Evolutionary conservation across 495 filamentous ascomycete genomes (phyloP).

Genomic region (Delitschia confertaspora): DNA sequence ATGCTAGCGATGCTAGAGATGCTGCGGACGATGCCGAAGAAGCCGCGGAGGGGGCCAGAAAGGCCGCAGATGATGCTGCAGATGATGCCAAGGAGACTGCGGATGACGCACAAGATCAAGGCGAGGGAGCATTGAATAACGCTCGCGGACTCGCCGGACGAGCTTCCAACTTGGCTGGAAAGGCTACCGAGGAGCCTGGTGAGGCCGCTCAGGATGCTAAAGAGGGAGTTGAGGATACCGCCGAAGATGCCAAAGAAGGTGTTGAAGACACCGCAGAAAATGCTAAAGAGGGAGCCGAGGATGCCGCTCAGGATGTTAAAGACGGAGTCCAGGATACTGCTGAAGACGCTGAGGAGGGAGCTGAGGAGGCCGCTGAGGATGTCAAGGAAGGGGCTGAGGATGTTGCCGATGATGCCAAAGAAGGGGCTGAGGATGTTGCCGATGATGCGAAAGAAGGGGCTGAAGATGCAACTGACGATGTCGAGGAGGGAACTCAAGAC

Average conservation of each 20-base stretch:
- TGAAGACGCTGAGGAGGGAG: slow-evolving; percentile 27
- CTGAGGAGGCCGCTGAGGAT: slow-evolving; percentile 9
- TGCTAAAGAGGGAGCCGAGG: slow-evolving; percentile 24
- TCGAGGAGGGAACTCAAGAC: too few relatives aligned
- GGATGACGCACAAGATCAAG: slow-evolving; percentile 11
- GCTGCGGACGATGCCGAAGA: slow-evolving; percentile 19
- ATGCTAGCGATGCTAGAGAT: slow-evolving; percentile 32
- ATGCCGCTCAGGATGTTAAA: slow-evolving; percentile 13
- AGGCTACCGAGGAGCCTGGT: slow-evolving; percentile 13
- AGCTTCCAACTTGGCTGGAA: slow-evolving; percentile 24
- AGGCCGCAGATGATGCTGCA: slow-evolving; percentile 34
- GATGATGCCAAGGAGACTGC: slow-evolving; percentile 18
- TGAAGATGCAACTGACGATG: slow-evolving; percentile 7
- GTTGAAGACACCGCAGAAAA: slow-evolving; percentile 18
- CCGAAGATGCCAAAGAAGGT: slow-evolving; percentile 17
- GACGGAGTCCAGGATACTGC: slow-evolving; percentile 25
- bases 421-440: slow-evolving; percentile 29
- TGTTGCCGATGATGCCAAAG: slow-evolving; percentile 21
- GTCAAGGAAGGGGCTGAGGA: slow-evolving; percentile 2
- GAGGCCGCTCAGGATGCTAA: slow-evolving; percentile 6
- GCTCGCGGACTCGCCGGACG: slow-evolving; percentile 32
- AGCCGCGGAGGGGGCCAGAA: slow-evolving; percentile 27
- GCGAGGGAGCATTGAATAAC: slow-evolving; percentile 18
- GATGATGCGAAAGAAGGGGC: slow-evolving; percentile 10
- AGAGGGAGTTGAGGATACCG: slow-evolving; percentile 12